A percentile compares a stretch with the other conserved stretches of the same genome.
These are phyloP conservation scores for Xylaria sp. DNA, from an alignment of 2,329 filamentous ascomycete species.

Conservation along the genomic window DNA sequence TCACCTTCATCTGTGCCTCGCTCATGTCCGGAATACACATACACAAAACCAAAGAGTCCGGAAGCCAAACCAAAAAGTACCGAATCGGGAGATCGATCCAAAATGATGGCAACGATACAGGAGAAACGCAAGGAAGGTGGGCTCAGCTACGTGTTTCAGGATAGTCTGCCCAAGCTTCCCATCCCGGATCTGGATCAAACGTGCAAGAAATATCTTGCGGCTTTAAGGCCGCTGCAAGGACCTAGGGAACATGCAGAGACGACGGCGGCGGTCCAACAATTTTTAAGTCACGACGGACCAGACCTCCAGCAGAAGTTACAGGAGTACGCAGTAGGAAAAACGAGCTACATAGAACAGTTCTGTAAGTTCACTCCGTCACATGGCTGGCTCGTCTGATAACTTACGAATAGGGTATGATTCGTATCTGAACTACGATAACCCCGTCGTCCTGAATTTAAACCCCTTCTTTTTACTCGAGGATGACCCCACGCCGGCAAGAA, in stretches of 20 bases:
- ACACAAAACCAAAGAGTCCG: slow-evolving; percentile 31
- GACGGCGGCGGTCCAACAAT: slow-evolving; percentile 77
- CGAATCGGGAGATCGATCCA: slow-evolving; percentile 36
- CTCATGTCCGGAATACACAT: slow-evolving; percentile 40
- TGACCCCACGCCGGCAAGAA: slow-evolving; percentile 92
- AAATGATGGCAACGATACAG: slow-evolving; percentile 36
- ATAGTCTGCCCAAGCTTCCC: slow-evolving; percentile 85
- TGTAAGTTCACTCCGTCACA: slow-evolving; percentile 63
- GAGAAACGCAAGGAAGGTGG: slow-evolving; percentile 64
- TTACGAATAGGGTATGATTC: slow-evolving; percentile 84
- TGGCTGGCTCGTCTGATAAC: slow-evolving; percentile 22
- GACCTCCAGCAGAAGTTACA: slow-evolving; percentile 86
- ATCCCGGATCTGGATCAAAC: slow-evolving; percentile 85
- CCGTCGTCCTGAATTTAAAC: slow-evolving; percentile 95
- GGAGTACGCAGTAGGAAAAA: slow-evolving; percentile 85
- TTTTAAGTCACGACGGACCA: slow-evolving; percentile 78
- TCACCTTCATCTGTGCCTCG: slow-evolving; percentile 44
- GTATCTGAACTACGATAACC: slow-evolving; percentile 96
- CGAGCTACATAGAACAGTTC: slow-evolving; percentile 98
- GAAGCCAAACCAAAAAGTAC: slow-evolving; percentile 33
- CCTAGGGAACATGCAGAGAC: slow-evolving; percentile 83
- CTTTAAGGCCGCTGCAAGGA: slow-evolving; percentile 79
- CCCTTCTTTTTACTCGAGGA: slow-evolving; percentile 98
- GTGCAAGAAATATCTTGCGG: slow-evolving; percentile 76
- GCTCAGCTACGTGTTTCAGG: slow-evolving; percentile 87